Base-by-base conservation (phyloP, 352 stramenopile genomes). In the Pythium phragmitis region DNA sequence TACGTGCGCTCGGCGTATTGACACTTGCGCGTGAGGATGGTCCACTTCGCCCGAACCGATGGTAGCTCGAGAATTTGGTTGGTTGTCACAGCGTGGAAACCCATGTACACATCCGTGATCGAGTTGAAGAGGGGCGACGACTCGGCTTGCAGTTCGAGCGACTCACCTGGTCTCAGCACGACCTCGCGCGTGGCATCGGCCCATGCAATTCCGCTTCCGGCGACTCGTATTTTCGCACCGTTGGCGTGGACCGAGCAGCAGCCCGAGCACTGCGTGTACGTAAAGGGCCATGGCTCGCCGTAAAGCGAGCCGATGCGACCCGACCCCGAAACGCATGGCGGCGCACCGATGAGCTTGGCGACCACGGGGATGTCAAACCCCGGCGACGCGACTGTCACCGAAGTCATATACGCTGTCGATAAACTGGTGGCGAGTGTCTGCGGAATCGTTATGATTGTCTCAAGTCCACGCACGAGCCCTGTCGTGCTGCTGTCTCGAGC, bases 201-300 rank as follows among this genome's bases (percentile, higher is more conserved):
- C 78, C 77, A 83, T 19, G 60, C 26, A 36, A 74, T 16, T 5
- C 65, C 69, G n/a, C 67, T 72, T 3, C 65, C 69, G 7, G 63
- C 55, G 4, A 89, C 69, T 23, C 81, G 79, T 48, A 90, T 47
- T 37, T 74, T 69, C 37, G 80, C 73, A 8, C 53, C 60, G 56
- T 89, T 87, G 45, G 75, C 47, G 65, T 89, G 78, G 34, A 85
- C 49, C 3, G 78, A 86, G 60, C 85, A 93, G 61, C 82, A 91
- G 2, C 78, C 80, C 0, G 81, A 91, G 51, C 80, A 93, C 30
- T 64, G 72, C 1, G 71, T 82, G 72, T 82, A 85, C 39, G 73
- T 76, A 60, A 88, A 87, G 2, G 80, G 65, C 14, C 62, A 17
- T 2, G 53, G 64, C 8, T 90, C 74, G 21, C 69, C 75, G 51